phyloP scores from a whole-genome alignment of 2,329 filamentous ascomycete genomes.

The Mollisia scopiformis region DNA sequence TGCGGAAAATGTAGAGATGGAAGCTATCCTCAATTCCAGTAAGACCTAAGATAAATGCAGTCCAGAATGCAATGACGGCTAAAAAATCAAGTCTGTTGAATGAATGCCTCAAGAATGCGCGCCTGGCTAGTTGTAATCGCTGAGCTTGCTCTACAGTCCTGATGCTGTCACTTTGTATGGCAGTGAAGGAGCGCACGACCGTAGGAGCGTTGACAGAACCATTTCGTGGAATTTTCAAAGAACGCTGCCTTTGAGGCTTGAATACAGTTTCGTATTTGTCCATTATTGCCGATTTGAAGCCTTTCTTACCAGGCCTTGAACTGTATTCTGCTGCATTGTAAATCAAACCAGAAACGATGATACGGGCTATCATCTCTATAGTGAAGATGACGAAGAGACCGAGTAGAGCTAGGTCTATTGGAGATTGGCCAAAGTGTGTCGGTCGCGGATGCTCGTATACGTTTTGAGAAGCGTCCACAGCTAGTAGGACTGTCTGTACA shows the following conservation, averaged over 20 bases:
- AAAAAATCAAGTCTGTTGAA: constrained; percentile 97
- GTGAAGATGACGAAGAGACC: constrained; percentile 89
- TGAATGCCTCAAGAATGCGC: constrained; percentile 90
- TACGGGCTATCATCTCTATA: constrained; percentile 77
- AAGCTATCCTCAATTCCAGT: constrained; percentile 68
- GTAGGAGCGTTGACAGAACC: constrained; percentile 27
- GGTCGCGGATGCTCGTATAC: constrained; percentile 67
- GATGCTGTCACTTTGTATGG: constrained; percentile 63
- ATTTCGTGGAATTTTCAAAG: constrained; percentile 27
- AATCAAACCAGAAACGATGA: constrained; percentile 91
- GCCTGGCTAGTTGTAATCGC: constrained; percentile 81
- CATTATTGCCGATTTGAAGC: constrained; percentile 72
- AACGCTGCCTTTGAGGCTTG: constrained; percentile 70
- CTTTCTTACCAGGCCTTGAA: constrained; percentile 79
- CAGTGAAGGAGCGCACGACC: constrained; percentile 45
- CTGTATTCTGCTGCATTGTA: constrained; percentile 91
- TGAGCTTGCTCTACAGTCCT: constrained; percentile 77
- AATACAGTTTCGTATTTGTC: constrained; percentile 81
- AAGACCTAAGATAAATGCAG: constrained; percentile 76
- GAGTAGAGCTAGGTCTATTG: constrained; percentile 60
- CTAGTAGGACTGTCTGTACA: constrained; percentile 83
- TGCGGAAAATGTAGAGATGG: constrained; percentile 89
- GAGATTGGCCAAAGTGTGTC: constrained; percentile 62
- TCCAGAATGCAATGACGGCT: constrained; percentile 94
- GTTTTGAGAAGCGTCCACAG: constrained; percentile 76